phyloP scores from a whole-genome alignment of 2,329 filamentous ascomycete species.

The Colletotrichum graminicola region DNA sequence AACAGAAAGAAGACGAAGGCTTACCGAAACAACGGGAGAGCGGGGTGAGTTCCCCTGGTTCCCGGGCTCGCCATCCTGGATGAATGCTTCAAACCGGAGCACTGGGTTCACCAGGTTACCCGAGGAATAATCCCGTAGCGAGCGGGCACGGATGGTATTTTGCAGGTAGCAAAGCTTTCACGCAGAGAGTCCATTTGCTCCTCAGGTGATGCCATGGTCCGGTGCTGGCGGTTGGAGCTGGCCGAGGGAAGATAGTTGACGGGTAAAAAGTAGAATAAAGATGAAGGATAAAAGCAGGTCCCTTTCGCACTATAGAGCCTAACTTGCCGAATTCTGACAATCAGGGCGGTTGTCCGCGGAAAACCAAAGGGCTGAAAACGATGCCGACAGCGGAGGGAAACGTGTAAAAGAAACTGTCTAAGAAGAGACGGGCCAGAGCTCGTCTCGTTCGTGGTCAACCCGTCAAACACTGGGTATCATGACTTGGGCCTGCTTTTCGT shows the following conservation, averaged over 20 bases:
- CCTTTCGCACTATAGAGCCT: slow-evolving; percentile 7
- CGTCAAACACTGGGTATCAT: slow-evolving; percentile 35
- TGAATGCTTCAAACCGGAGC: slow-evolving; percentile 42
- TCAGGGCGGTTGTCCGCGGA: slow-evolving; percentile 9
- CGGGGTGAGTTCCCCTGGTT: slow-evolving; percentile 37
- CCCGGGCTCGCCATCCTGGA: slow-evolving; percentile 40
- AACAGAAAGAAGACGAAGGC: slow-evolving; percentile 10
- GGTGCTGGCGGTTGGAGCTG: slow-evolving; percentile 9
- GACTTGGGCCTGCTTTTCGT: slow-evolving; percentile 21
- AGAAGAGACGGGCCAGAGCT: slow-evolving; percentile 20
- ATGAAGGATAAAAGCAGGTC: background rate
- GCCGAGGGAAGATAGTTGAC: slow-evolving; percentile 2
- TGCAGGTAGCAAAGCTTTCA: too few species aligned
- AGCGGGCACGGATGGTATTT: too few species aligned
- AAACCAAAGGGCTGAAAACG: slow-evolving; percentile 8
- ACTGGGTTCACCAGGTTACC: slow-evolving; percentile 41
- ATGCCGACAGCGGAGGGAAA: background rate
- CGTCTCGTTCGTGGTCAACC: slow-evolving; percentile 30
- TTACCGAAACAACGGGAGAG: slow-evolving; percentile 42
- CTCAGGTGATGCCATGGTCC: slow-evolving; percentile 40
- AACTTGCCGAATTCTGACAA: slow-evolving; percentile 23
- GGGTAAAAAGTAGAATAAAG: background rate
- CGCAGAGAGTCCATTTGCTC: slow-evolving; percentile 40
- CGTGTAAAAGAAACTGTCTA: slow-evolving; percentile 25
- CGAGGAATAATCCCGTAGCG: slow-evolving; percentile 41